These are phyloP conservation scores for Leishmania mexicana DNA, from an alignment of 208 protist genomes.

Conservation along the genomic window DNA sequence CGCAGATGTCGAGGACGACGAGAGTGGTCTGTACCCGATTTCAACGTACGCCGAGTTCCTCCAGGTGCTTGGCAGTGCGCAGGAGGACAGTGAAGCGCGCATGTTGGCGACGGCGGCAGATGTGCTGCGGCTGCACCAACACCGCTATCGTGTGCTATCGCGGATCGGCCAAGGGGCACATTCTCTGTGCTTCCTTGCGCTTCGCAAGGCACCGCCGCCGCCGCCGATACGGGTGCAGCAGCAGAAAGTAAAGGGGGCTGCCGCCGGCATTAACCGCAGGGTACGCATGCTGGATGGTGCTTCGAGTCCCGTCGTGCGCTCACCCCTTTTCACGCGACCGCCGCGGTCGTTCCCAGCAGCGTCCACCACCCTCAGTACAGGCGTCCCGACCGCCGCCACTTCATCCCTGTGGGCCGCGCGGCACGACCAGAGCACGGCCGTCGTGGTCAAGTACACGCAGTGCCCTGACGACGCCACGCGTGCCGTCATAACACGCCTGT, in stretches of 20 bases:
- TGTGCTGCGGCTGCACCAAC: conserved; percentile 27
- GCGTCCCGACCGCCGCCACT: neutral
- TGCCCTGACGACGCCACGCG: conserved; percentile 59
- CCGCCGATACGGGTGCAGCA: conserved; percentile 2
- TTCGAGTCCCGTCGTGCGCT: neutral
- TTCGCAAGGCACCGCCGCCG: conserved; percentile 19
- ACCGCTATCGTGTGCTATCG: conserved; percentile 46
- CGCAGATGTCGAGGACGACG: neutral
- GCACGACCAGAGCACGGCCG: conserved; percentile 24
- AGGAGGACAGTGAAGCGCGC: conserved; percentile 14
- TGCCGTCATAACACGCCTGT: conserved; percentile 52
- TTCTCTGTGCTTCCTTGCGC: conserved; percentile 48
- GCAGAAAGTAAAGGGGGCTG: neutral
- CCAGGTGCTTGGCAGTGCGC: conserved; percentile 5
- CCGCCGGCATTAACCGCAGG: neutral
- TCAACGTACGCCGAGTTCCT: conserved; percentile 6
- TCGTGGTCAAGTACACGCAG: conserved; percentile 53
- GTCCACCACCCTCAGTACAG: neutral
- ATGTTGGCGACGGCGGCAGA: conserved; percentile 29
- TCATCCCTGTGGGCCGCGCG: conserved; percentile 33
- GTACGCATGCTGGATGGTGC: neutral
- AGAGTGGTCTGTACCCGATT: neutral
- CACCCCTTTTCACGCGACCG: neutral
- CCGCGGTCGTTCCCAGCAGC: neutral
- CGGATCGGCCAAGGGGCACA: conserved; percentile 50